Conservation (phyloP, 192 early-diverging fungal genomes). For the Dispira parvispora region DNA sequence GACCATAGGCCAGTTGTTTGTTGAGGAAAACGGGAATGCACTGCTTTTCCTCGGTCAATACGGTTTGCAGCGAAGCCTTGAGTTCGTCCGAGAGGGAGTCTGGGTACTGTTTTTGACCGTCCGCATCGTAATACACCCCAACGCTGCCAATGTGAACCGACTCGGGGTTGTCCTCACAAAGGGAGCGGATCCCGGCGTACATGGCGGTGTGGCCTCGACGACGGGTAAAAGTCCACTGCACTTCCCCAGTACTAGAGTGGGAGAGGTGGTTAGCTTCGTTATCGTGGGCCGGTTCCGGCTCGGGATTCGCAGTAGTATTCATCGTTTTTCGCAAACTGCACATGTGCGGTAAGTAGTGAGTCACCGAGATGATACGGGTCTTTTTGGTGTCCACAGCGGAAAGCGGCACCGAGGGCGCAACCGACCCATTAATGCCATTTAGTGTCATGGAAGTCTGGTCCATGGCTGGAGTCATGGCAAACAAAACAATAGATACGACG, state of each 20-base stretch:
- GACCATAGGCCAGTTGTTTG: constrained; percentile 46
- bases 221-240: constrained; percentile 31
- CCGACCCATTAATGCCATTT: too few relatives aligned
- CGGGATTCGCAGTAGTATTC: not conserved
- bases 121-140: constrained; percentile 37
- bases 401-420: too few relatives aligned
- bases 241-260: not conserved
- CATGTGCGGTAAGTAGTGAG: constrained; percentile 28
- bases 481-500: too few relatives aligned
- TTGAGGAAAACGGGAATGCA: constrained; percentile 68
- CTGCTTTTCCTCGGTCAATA: constrained; percentile 33
- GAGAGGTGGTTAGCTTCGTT: not conserved
- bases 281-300: not conserved
- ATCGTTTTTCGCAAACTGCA: constrained; percentile 15
- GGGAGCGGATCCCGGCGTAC: constrained; percentile 63
- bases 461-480: too few relatives aligned
- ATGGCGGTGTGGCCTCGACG: constrained; percentile 77
- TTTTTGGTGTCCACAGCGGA: not conserved
- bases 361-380: constrained; percentile 25
- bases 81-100: constrained; percentile 31
- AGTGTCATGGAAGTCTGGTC: too few relatives aligned
- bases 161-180: constrained; percentile 33
- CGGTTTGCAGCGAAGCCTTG: constrained; percentile 30
- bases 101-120: constrained; percentile 36
- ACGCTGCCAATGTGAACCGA: constrained; percentile 62